Conservation (phyloP, 257 asterid species). For the Przewalskia tangutica region DNA sequence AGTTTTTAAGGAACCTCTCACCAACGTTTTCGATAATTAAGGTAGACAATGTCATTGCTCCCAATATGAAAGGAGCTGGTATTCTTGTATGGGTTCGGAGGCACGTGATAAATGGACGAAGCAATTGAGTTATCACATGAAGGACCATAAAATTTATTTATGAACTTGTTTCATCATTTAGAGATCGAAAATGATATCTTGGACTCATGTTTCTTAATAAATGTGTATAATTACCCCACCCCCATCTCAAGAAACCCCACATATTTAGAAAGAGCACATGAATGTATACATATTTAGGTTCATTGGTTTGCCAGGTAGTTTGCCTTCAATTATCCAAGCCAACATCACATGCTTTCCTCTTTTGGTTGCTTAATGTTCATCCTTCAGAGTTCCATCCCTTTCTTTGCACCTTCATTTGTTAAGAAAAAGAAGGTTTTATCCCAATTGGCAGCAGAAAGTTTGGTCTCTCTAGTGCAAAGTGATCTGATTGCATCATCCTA, state of each 20-base stretch:
- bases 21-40: not conserved
- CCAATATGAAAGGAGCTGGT: not conserved
- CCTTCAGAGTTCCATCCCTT: not conserved
- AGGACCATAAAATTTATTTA: not conserved
- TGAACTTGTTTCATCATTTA: not conserved
- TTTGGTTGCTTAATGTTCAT: not conserved
- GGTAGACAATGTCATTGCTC: not conserved
- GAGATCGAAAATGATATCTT: not conserved
- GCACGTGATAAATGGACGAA: constrained; percentile 1
- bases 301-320: constrained; percentile 2
- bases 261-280: not conserved
- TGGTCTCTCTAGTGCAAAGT: not conserved
- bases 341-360: constrained; percentile 2
- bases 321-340: constrained; percentile 2
- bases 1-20: not conserved
- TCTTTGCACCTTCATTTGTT: not conserved
- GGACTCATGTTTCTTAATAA: not conserved
- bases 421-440: not conserved
- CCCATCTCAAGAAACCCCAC: not conserved
- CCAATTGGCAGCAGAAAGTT: not conserved
- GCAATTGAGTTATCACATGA: not conserved
- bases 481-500: not conserved
- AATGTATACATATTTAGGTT: not conserved
- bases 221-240: not conserved
- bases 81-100: not conserved